Base-by-base conservation (phyloP, 768 basidiomycete genomes). In the Mycena vulgaris region DNA sequence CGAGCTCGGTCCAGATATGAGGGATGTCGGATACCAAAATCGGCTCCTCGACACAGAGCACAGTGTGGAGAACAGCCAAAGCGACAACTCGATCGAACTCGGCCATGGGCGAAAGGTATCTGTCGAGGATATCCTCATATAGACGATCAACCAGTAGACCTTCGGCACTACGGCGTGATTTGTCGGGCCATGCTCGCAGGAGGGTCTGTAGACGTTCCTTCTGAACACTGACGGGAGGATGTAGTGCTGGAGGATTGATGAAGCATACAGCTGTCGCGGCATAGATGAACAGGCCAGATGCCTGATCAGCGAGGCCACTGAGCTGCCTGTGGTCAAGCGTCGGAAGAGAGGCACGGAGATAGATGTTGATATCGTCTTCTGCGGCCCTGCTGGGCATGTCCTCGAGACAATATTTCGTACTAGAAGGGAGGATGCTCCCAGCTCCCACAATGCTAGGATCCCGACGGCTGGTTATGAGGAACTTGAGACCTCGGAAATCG, bases 281-380 rank as follows among this genome's bases (percentile, higher is more conserved):
- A 55, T 55, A 55, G 14, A 55, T 55, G 23, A 55, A 55, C 9
- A 55, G 33, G 10, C 53, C 53, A 9, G 53, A 33, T 17, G 53
- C 30, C 53, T 55, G 53, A 11, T 55, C 14, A 17, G 53, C 11
- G 8, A 55, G 53, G 19, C 6, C 10, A 11, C 8, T 17, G 17
- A 37, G 35, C 30, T 55, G 53, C n/a, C 21, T 11, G 21, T 21
- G 31, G 17, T 17, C 21, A 14, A 55, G 53, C 35, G 2, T 19
- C 2, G 53, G 53, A 6, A 55, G 53, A 30, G 53, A 55, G 17
- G 7, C 30, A 3, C 35, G 31, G 21, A 55, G 53, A 33, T 55
- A 55, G 6, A 37, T 35, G 53, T 35, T n/a, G n/a, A 55, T 55
- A 25, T 55, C 53, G 10, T 35, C 17, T 5, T 55, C 35, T 7